Evolutionary conservation across 176 grass and related monocot genomes (phyloP), one percentile per base, ranked within the genome.

Genomic region (Oryza coarctata): DNA sequence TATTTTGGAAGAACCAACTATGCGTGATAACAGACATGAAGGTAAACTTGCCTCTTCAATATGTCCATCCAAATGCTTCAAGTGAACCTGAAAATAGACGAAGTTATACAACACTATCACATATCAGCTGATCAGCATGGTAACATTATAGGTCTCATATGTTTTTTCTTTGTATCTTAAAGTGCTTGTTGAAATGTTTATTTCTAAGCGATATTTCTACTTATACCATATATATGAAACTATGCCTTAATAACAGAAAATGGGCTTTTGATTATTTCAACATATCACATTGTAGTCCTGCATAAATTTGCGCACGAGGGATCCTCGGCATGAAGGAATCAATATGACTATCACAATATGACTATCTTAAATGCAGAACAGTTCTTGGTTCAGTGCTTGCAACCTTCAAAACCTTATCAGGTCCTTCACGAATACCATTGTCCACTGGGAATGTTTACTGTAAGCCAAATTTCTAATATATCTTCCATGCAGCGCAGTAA

Each of bases 291-390:
- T 94, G 71, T 97, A 97, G 86, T 98, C 95, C 82, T 93, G 92
- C 90, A 98, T 98, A 81, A 94, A 98, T 80, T 98, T 92, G 23
- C n/a, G n/a, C n/a, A n/a, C n/a, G n/a, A n/a, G n/a, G n/a, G n/a
- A n/a, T n/a, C n/a, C n/a, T n/a, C n/a, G n/a, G n/a, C n/a, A n/a
- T n/a, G n/a, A n/a, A n/a, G n/a, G n/a, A n/a, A n/a, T n/a, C n/a
- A n/a, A n/a, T n/a, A n/a, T n/a, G n/a, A n/a, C n/a, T n/a, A n/a
- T n/a, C n/a, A n/a, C n/a, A n/a, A n/a, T n/a, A n/a, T n/a, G n/a
- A n/a, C n/a, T n/a, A n/a, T n/a, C n/a, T n/a, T n/a, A n/a, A 94
- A 89, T 98, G 95, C 22, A 98, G 72, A 79, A 94, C 95, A 63
- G 92, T 94, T 60, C 94, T 92, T 74, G 92, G 95, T 18, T 93